A percentile compares a stretch with the other conserved stretches of the same genome.
These are phyloP conservation scores for Polygonum maritimum DNA, from an alignment of 148 eudicot species.

Conservation along the genomic window DNA sequence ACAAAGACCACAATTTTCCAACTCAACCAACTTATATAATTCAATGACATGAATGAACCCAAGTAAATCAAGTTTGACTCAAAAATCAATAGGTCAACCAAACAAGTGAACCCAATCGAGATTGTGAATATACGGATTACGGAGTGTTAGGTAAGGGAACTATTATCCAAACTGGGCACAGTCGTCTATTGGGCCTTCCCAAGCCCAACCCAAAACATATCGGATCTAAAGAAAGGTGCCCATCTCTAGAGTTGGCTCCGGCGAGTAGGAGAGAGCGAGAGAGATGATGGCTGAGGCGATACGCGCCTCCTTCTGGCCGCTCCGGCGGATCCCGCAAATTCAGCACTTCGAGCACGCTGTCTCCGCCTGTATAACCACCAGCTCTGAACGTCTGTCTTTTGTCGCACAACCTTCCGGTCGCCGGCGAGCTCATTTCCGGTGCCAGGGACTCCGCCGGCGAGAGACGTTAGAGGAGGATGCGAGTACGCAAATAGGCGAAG, in stretches of 20 bases:
- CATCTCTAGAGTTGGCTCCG: neutral
- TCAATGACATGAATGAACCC: too few relatives aligned
- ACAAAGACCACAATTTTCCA: too few relatives aligned
- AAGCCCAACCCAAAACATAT: neutral
- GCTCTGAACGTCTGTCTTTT: constrained; percentile 12
- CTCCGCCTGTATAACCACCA: constrained; percentile 7
- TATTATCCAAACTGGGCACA: too few relatives aligned
- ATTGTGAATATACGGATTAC: too few relatives aligned
- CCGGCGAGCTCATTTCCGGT: constrained; percentile 23
- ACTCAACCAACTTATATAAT: too few relatives aligned
- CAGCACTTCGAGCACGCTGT: constrained; percentile 12
- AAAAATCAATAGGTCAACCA: too few relatives aligned
- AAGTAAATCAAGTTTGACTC: too few relatives aligned
- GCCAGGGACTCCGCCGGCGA: constrained; percentile 32
- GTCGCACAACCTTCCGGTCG: constrained; percentile 8
- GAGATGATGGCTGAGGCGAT: constrained; percentile 28
- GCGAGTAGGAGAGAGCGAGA: neutral
- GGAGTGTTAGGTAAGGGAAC: too few relatives aligned
- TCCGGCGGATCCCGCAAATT: constrained; percentile 26
- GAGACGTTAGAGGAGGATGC: constrained; percentile 1
- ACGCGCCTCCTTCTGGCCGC: constrained; percentile 16
- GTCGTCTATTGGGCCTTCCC: neutral
- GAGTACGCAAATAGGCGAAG: constrained; percentile 10
- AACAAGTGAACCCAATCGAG: too few relatives aligned
- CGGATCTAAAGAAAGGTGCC: too few relatives aligned